phyloP scores from a whole-genome alignment of 257 asterid genomes.

The Sherardia arvensis region DNA sequence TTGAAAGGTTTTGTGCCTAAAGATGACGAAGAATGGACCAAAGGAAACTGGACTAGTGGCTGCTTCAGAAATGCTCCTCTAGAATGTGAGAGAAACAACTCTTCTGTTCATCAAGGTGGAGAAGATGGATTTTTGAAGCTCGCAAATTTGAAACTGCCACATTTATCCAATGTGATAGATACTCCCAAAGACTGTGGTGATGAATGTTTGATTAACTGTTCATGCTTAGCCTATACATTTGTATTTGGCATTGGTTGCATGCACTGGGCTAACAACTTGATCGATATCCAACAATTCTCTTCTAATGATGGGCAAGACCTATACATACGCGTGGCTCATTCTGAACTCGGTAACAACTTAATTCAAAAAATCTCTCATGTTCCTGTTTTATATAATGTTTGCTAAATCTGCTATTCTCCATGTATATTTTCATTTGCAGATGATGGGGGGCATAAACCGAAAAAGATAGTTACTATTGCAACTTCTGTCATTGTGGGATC shows the following conservation, averaged over 20 bases:
- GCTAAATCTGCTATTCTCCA: too few species aligned
- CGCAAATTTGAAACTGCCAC: constrained; percentile 28
- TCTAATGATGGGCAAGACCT: constrained; percentile 25
- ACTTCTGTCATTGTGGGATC: constrained; percentile 18
- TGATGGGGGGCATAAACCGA: constrained; percentile 10
- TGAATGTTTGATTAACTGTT: constrained; percentile 23
- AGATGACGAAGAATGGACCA: constrained; percentile 34
- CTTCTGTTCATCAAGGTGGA: constrained; percentile 2
- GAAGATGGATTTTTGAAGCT: constrained; percentile 43
- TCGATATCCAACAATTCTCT: constrained; percentile 32
- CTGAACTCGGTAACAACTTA: constrained; percentile 33
- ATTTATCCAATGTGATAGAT: constrained; percentile 17
- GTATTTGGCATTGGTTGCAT: constrained; percentile 18
- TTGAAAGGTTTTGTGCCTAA: constrained; percentile 40
- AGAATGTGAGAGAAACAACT: constrained; percentile 24
- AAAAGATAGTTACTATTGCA: constrained; percentile 17
- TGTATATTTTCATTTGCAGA: too few species aligned
- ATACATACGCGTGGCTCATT: constrained; percentile 33
- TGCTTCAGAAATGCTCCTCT: constrained; percentile 35
- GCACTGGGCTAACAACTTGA: constrained; percentile 19
- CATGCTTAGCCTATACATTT: constrained; percentile 19
- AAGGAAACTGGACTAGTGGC: constrained; percentile 48
- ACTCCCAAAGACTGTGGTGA: constrained; percentile 25
- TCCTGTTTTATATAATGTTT: not conserved
- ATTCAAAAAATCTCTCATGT: not conserved